phyloP scores from a whole-genome alignment of 768 basidiomycete species.

The Holtermannia corniformis region DNA sequence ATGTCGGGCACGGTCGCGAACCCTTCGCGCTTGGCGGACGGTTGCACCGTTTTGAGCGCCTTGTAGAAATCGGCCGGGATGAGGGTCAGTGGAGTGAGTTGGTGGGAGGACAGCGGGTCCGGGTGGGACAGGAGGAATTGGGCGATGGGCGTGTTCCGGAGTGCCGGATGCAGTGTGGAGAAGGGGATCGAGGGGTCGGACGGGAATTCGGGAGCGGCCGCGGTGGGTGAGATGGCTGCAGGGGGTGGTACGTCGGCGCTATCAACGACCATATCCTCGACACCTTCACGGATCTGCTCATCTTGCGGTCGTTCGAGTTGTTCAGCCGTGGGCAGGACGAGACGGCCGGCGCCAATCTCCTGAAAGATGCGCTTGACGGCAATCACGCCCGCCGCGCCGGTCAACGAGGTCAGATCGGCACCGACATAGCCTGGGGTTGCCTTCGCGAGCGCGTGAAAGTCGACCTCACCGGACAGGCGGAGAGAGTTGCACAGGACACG shows the following conservation, averaged over 20 bases:
- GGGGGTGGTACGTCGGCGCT: constrained; percentile 16
- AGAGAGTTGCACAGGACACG: constrained; percentile 75
- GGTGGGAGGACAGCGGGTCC: constrained; percentile 60
- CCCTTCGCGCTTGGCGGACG: constrained; percentile 93
- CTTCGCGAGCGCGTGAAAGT: constrained; percentile 76
- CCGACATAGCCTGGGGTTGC: constrained; percentile 96
- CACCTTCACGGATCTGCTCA: constrained; percentile 26
- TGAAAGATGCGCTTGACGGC: constrained; percentile 95
- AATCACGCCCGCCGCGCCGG: constrained; percentile 86
- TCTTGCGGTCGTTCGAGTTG: constrained; percentile 7
- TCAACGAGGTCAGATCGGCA: constrained; percentile 81
- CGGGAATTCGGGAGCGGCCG: constrained; percentile 10
- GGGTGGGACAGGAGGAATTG: constrained; percentile 85
- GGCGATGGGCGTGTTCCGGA: constrained; percentile 58
- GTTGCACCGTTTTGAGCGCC: constrained; percentile 83
- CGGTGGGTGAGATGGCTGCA: constrained; percentile 1
- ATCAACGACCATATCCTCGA: constrained; percentile 39
- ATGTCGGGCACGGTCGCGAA: constrained; percentile 96
- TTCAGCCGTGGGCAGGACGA: constrained; percentile 14
- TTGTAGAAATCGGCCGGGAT: constrained; percentile 66
- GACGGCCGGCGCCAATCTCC: constrained; percentile 50
- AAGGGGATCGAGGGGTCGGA: constrained; percentile 36
- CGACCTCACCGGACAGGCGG: constrained; percentile 74
- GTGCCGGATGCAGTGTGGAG: constrained; percentile 46
- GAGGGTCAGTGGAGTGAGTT: constrained; percentile 73